A percentile compares a stretch with the other conserved stretches of the same genome.
Conservation (phyloP, 2,329 filamentous ascomycete genomes). For the Teratosphaeria zuluensis region DNA sequence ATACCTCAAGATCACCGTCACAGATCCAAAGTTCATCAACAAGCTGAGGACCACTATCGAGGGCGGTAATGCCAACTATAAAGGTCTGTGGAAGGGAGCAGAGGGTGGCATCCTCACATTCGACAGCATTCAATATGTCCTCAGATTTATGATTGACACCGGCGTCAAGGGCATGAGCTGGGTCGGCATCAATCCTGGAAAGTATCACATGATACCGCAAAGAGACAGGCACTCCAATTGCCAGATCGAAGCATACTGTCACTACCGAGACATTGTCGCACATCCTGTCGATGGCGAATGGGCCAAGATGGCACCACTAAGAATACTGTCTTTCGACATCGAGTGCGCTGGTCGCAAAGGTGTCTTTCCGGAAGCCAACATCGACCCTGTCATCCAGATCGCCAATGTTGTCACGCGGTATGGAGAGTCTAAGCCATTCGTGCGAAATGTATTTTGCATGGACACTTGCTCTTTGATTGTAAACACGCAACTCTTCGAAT, state of each 20-base stretch:
- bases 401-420: conserved; percentile 92
- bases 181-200: conserved; percentile 72
- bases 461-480: conserved; percentile 89
- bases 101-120: conserved; percentile 75
- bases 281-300: conserved; percentile 87
- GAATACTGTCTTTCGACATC: conserved; percentile 94
- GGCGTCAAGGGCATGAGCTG: conserved; percentile 95
- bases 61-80: conserved; percentile 72
- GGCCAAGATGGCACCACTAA: conserved; percentile 93
- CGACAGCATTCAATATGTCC: conserved; percentile 88
- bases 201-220: conserved; percentile 60
- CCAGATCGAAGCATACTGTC: conserved; percentile 84
- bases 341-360: conserved; percentile 97
- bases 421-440: conserved; percentile 89
- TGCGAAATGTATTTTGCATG: conserved; percentile 92
- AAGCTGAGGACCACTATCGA: conserved; percentile 69
- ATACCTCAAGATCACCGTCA: conserved; percentile 88
- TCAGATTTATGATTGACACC: conserved; percentile 97
- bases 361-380: conserved; percentile 85
- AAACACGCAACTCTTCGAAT: conserved; percentile 85
- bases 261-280: conserved; percentile 73
- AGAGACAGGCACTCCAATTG: conserved; percentile 75
- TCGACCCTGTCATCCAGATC: conserved; percentile 95
- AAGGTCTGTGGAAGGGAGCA: conserved; percentile 69
- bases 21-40: conserved; percentile 74